phyloP scores from a whole-genome alignment of 371 early-diverging fungal genomes.

The Mortierella sp. region DNA sequence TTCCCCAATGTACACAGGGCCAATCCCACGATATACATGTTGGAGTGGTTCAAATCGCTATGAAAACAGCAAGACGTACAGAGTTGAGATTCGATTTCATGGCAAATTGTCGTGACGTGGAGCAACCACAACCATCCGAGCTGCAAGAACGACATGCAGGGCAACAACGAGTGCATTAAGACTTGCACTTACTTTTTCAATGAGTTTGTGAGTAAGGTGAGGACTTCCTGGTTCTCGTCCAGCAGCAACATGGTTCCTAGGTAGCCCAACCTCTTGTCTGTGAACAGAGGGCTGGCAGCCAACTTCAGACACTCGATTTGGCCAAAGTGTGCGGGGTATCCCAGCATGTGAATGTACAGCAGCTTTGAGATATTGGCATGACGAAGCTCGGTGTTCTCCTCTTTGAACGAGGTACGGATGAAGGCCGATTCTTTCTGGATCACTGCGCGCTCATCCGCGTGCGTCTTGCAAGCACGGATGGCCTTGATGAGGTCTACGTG shows the following conservation, averaged over 20 bases:
- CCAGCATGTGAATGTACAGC: constrained; percentile 97
- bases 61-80: background rate
- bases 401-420: constrained; percentile 94
- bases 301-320: constrained; percentile 98
- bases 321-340: constrained; percentile 98
- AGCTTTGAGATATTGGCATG: constrained; percentile 95
- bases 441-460: constrained; percentile 97
- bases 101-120: constrained; percentile 22
- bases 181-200: constrained; percentile 83
- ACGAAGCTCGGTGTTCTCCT: constrained; percentile 85
- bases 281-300: constrained; percentile 91
- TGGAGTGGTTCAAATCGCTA: constrained; percentile 94
- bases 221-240: constrained; percentile 96
- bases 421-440: constrained; percentile 97
- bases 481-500: constrained; percentile 91
- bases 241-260: constrained; percentile 95
- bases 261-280: constrained; percentile 97
- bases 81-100: constrained; percentile 6
- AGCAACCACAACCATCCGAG: background rate
- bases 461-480: constrained; percentile 95
- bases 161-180: background rate
- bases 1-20: constrained; percentile 96
- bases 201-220: constrained; percentile 96
- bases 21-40: constrained; percentile 95
- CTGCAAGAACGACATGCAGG: background rate